Evolutionary conservation across 371 early-diverging fungal genomes (phyloP).

Genomic region (Chytridium lagenaria): DNA sequence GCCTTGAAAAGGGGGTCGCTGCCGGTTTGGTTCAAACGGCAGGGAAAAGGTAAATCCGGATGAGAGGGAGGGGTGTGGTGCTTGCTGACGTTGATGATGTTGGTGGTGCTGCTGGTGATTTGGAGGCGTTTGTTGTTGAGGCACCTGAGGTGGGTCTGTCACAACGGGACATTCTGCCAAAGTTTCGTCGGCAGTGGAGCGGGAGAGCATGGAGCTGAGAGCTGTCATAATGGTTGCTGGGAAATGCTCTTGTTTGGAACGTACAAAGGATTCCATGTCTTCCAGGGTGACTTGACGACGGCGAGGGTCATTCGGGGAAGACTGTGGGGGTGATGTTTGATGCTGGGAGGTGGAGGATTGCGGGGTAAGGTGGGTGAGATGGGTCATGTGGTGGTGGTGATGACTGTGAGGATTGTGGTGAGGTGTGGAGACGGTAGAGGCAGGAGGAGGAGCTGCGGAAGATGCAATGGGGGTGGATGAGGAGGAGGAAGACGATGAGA

Average conservation of each 20-base stretch:
- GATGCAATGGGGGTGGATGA: not conserved
- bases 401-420: not conserved
- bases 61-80: too few species aligned
- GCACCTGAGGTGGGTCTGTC: too few species aligned
- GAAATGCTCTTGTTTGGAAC: not conserved
- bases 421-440: too few species aligned
- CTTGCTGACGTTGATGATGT: too few species aligned
- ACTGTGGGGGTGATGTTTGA: not conserved
- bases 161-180: too few species aligned
- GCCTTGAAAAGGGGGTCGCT: not conserved
- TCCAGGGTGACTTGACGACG: not conserved
- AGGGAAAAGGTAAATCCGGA: too few species aligned
- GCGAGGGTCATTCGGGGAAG: not conserved
- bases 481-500: not conserved
- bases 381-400: too few species aligned
- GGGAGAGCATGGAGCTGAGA: not conserved
- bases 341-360: not conserved
- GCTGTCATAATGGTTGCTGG: not conserved
- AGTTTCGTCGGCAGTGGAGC: too few species aligned
- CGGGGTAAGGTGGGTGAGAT: not conserved
- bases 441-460: too few species aligned
- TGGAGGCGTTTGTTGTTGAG: too few species aligned
- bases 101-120: not conserved
- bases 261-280: not conserved
- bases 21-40: too few species aligned